A percentile compares a stretch with the other conserved stretches of the same genome.
phyloP scores from a whole-genome alignment of 2,329 filamentous ascomycete genomes.

The Botryotinia narcissicola region DNA sequence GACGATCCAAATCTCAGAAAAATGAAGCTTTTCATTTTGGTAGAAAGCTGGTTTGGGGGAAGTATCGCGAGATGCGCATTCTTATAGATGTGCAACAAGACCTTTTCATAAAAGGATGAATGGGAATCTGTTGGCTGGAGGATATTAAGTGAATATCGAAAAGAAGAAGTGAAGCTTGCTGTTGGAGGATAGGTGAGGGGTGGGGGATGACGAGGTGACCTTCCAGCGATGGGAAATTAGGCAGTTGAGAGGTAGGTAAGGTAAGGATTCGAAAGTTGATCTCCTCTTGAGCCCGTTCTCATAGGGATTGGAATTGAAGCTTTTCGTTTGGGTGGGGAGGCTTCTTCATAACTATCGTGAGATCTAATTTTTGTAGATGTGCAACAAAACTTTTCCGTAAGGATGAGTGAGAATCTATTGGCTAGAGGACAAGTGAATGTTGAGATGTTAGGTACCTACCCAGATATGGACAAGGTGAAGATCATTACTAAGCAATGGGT shows the following conservation, averaged over 20 bases:
- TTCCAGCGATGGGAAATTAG: fast-evolving
- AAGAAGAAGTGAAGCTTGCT: no score
- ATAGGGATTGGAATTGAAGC: background rate
- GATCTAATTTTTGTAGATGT: background rate
- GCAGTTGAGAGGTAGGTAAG: background rate
- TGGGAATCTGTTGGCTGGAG: background rate
- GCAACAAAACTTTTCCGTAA: background rate
- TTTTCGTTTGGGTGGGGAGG: background rate
- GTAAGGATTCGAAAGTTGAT: background rate
- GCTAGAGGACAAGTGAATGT: no score
- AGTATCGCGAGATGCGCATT: background rate
- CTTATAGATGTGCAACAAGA: background rate
- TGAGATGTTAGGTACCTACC: no score
- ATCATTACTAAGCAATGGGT: no score
- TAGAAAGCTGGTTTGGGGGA: background rate
- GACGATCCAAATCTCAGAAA: background rate
- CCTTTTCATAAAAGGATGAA: no score
- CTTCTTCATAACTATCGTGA: background rate
- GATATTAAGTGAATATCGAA: background rate
- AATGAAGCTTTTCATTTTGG: background rate
- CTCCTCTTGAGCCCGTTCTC: background rate
- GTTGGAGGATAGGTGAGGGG: no score
- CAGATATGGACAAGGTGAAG: no score
- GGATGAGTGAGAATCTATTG: no score
- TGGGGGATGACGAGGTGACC: background rate